These are phyloP conservation scores for Botryotinia globosa DNA, from an alignment of 2,329 filamentous ascomycete species.

Conservation along the genomic window DNA sequence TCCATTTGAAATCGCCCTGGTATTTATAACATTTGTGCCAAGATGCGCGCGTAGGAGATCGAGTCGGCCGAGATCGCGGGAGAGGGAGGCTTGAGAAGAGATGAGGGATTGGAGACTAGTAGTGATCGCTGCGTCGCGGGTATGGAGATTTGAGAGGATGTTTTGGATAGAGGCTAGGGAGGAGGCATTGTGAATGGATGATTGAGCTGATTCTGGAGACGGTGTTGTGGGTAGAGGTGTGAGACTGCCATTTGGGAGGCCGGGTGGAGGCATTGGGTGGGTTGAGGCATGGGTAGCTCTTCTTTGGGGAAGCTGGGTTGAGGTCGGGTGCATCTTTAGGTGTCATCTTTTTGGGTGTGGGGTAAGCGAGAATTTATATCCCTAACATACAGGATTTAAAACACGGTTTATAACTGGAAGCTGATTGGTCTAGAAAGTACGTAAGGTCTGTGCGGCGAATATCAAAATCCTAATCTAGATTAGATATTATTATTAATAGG, in stretches of 20 bases:
- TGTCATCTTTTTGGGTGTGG: constrained; percentile 22
- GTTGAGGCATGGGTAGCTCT: constrained; percentile 35
- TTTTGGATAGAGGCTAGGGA: constrained; percentile 77
- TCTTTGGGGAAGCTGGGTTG: constrained; percentile 22
- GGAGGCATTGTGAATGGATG: constrained; percentile 63
- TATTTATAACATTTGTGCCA: constrained; percentile 80
- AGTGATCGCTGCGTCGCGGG: constrained; percentile 72
- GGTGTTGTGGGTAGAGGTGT: constrained; percentile 24
- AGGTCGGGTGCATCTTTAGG: constrained; percentile 21
- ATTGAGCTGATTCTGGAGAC: constrained; percentile 19
- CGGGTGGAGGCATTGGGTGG: constrained; percentile 39
- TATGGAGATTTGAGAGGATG: constrained; percentile 70
- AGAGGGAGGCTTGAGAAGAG: constrained; percentile 80
- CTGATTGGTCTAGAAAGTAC: too few species aligned
- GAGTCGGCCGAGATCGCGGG: constrained; percentile 79
- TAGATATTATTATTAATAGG: too few species aligned
- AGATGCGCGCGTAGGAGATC: constrained; percentile 87
- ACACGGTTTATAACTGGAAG: too few species aligned
- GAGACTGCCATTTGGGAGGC: constrained; percentile 38
- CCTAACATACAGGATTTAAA: too few species aligned
- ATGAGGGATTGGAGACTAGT: constrained; percentile 72
- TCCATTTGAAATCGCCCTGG: constrained; percentile 79
- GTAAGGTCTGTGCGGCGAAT: too few species aligned
- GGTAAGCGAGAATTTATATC: constrained; percentile 32
- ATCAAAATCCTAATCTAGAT: too few species aligned